Conservation (phyloP, 2,329 filamentous ascomycete genomes). For the Aspergillus flavus region DNA sequence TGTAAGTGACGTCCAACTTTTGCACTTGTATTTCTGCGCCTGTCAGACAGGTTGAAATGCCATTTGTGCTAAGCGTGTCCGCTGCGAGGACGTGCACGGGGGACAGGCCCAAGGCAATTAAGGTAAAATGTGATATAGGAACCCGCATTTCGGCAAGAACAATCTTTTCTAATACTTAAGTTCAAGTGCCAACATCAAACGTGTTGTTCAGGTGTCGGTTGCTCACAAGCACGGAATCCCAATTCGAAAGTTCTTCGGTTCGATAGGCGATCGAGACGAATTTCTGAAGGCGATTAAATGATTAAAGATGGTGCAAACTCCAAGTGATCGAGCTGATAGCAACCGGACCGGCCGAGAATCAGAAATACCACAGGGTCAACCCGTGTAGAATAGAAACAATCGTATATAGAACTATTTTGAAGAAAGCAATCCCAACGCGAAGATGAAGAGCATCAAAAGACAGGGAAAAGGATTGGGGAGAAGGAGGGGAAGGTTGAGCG, state of each 20-base stretch:
- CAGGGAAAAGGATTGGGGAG: neutral
- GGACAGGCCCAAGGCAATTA: constrained; percentile 31
- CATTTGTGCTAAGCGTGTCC: constrained; percentile 76
- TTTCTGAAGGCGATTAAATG: neutral
- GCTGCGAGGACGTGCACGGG: constrained; percentile 57
- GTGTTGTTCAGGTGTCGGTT: neutral
- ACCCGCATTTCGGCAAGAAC: constrained; percentile 28
- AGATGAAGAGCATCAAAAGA: neutral
- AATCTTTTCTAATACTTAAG: neutral
- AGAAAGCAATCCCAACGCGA: neutral
- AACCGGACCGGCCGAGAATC: constrained; percentile 14
- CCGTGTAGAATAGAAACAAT: constrained; percentile 22
- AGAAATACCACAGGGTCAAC: constrained; percentile 32
- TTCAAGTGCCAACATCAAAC: neutral
- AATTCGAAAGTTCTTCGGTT: constrained; percentile 3
- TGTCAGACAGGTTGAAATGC: constrained; percentile 72
- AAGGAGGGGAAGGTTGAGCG: neutral
- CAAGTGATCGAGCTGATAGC: neutral
- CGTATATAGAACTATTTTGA: neutral
- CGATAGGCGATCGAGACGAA: neutral
- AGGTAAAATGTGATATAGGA: constrained; percentile 21
- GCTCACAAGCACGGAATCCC: neutral
- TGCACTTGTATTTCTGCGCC: constrained; percentile 67
- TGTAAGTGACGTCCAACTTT: constrained; percentile 75
- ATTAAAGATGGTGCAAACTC: neutral